A percentile compares a stretch with the other conserved stretches of the same genome.
phyloP scores from a whole-genome alignment of 306 rosid species.

The Gillenia trifoliata region DNA sequence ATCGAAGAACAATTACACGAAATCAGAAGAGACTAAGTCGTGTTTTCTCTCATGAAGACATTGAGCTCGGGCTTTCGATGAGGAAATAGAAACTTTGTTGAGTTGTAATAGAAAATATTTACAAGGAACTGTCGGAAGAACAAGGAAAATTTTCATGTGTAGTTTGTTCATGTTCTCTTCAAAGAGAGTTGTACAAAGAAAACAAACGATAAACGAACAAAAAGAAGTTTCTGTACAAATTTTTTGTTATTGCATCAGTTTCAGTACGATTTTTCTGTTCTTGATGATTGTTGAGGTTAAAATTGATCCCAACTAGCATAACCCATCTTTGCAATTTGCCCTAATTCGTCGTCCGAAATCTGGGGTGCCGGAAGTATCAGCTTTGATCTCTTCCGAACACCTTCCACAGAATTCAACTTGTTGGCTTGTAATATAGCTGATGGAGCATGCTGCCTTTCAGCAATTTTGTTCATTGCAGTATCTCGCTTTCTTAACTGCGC shows the following conservation, averaged over 20 bases:
- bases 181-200: constrained; percentile 17
- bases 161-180: constrained; percentile 11
- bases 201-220: not conserved
- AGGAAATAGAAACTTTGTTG: not conserved
- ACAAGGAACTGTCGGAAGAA: not conserved
- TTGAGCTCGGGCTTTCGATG: constrained; percentile 16
- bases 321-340: constrained; percentile 92
- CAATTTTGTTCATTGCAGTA: constrained; percentile 74
- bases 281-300: not conserved
- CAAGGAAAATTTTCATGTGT: not conserved
- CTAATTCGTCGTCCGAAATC: constrained; percentile 84
- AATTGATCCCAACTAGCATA: constrained; percentile 36
- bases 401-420: constrained; percentile 81
- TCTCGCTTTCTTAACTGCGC: constrained; percentile 84
- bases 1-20: not conserved
- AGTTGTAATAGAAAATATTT: not conserved
- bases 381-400: constrained; percentile 81
- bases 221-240: not conserved
- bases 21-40: not conserved
- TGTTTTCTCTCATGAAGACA: not conserved
- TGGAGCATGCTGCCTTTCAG: constrained; percentile 84
- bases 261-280: not conserved
- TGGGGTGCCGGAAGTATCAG: constrained; percentile 93
- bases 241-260: not conserved
- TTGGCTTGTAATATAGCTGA: constrained; percentile 86